Evolutionary conservation across 2,329 filamentous ascomycete species (phyloP).

Genomic region (Alternaria sp.): DNA sequence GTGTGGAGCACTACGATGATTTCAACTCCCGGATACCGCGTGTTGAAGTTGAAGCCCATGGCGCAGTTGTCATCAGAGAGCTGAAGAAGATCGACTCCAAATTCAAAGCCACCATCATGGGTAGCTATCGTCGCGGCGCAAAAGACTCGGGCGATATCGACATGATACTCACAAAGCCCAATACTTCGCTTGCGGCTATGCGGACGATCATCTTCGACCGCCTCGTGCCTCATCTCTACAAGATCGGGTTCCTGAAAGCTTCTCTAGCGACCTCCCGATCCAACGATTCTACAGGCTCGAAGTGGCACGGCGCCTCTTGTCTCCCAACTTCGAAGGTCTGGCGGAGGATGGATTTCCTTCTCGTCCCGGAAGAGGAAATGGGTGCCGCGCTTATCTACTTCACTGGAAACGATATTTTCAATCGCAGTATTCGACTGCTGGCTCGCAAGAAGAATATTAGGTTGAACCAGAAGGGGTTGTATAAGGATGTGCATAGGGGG

Average conservation of each 20-base stretch:
- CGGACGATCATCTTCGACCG: conserved; percentile 65
- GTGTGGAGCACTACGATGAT: conserved; percentile 80
- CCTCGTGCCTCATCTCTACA: conserved; percentile 68
- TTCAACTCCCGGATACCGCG: conserved; percentile 81
- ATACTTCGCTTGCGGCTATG: conserved; percentile 62
- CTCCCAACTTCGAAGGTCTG: conserved; percentile 67
- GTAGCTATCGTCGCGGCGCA: conserved; percentile 84
- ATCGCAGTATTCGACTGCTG: conserved; percentile 80
- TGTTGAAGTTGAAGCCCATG: conserved; percentile 74
- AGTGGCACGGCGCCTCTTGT: conserved; percentile 87
- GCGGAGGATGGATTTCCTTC: conserved; percentile 83
- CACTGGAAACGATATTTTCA: conserved; percentile 94
- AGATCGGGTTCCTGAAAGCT: conserved; percentile 70
- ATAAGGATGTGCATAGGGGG: conserved; percentile 70
- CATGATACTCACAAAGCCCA: conserved; percentile 75
- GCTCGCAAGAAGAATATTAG: conserved; percentile 82
- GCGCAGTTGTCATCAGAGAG: conserved; percentile 65
- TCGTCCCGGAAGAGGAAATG: conserved; percentile 79
- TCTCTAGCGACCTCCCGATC: conserved; percentile 67
- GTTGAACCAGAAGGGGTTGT: conserved; percentile 84
- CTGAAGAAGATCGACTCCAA: conserved; percentile 66
- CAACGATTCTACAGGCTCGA: conserved; percentile 63
- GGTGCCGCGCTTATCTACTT: conserved; percentile 94
- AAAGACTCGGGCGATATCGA: conserved; percentile 81
- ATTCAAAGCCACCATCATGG: conserved; percentile 76